Base-by-base conservation (phyloP, 208 protist genomes). In the Crithidia bombi region DNA sequence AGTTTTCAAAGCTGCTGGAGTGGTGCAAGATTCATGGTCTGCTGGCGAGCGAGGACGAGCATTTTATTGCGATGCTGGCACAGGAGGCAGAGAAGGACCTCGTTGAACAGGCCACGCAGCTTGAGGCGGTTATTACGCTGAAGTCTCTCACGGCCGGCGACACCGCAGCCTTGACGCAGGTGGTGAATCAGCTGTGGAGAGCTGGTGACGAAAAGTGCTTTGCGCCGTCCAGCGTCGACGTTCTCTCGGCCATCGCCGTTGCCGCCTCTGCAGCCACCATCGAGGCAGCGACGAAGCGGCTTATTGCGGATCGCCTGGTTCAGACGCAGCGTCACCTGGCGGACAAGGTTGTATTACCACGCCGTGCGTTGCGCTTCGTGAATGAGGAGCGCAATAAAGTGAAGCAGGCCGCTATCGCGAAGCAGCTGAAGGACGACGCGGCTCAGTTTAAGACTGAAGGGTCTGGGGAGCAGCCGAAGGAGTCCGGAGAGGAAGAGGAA, bases 351-450 rank as follows among this genome's bases (percentile, higher is more conserved):
- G 56, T 82, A 21, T 79, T 96, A 35, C 91, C 91, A 6, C 73
- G 91, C 11, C 86, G 91, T 12, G 86, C 91, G 25, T 64, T 93
- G 64, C 85, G 84, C 10, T 89, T 96, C 35, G 84, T 96, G 19
- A 83, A 87, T 46, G 81, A 59, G 21, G 73, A 85, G 73, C 69
- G 78, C 32, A 85, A 84, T 46, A 77, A 82, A 57, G 70, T 86
- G 36, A 82, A 89, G 65, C 76, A 84, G 62, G 85, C 67, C 19
- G 71, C 78, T 1, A 76, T 86, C 23, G 62, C 80, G 30, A 69
- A 75, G 49, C 69, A 82, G 68, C 67, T 79, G n/a, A 41, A 67
- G 32, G 62, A 62, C 28, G 73, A 79, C 19, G 61, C 41, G 3
- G 52, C 54, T 21, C 54, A 52, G n/a, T 28, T 73, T 46, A 54